Percentiles rank a stretch among this genome's conserved stretches.
phyloP scores from a whole-genome alignment of 495 filamentous ascomycete genomes.

The Aspergillus kassunensis region DNA sequence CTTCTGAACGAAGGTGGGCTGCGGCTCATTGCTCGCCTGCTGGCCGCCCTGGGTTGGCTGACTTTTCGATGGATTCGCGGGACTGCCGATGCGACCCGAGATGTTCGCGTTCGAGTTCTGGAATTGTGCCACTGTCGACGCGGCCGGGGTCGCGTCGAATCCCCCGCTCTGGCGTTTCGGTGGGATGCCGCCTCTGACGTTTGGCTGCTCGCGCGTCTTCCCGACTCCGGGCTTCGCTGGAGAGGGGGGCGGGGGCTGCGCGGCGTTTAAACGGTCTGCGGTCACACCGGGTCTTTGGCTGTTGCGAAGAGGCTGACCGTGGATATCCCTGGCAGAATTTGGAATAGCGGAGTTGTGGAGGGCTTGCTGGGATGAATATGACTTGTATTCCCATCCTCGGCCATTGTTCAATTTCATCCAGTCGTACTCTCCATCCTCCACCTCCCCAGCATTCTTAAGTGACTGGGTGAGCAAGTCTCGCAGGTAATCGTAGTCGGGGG shows the following conservation, averaged over 20 bases:
- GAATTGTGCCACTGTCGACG: slow-evolving; percentile 86
- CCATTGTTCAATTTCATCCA: slow-evolving; percentile 99
- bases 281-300: slow-evolving; percentile 64
- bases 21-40: slow-evolving; percentile 43
- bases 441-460: slow-evolving; percentile 88
- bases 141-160: slow-evolving; percentile 73
- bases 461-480: slow-evolving; percentile 95
- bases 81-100: slow-evolving; percentile 57
- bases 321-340: slow-evolving; percentile 73
- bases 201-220: slow-evolving; percentile 77
- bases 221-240: slow-evolving; percentile 74
- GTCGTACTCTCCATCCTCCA: slow-evolving; percentile 98
- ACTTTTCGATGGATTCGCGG: slow-evolving; percentile 52
- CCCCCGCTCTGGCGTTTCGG: slow-evolving; percentile 76
- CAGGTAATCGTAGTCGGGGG: slow-evolving; percentile 96
- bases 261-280: slow-evolving; percentile 93
- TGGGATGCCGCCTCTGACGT: slow-evolving; percentile 63
- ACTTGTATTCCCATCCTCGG: slow-evolving; percentile 91
- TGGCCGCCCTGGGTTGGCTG: slow-evolving; percentile 41
- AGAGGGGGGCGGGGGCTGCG: slow-evolving; percentile 85
- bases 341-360: slow-evolving; percentile 71
- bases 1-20: slow-evolving; percentile 56
- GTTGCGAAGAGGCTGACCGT: slow-evolving; percentile 59
- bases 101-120: slow-evolving; percentile 85
- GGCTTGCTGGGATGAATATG: slow-evolving; percentile 70